Evolutionary conservation across 139 green algal species (phyloP), one percentile per base, ranked within the genome.

Genomic region (Haematococcus lacustris): DNA sequence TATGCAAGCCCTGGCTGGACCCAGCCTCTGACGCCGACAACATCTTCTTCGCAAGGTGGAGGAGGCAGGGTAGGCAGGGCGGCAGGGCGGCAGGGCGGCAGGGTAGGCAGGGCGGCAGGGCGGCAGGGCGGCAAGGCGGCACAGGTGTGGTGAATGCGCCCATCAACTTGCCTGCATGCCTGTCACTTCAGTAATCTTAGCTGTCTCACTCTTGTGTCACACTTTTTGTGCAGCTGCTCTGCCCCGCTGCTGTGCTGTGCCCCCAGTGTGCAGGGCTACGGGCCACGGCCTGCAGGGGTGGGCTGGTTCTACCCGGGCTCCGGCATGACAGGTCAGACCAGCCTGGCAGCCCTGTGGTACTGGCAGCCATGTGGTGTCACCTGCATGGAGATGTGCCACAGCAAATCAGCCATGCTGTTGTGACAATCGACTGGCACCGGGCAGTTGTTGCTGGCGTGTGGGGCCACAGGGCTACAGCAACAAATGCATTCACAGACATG

Each of bases 21-120:
- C n/a, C n/a, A n/a, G 80, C 78, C n/a, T 76, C 86, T 28, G 93
- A 98, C 73, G 60, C 70, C 32, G 81, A 96, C 51, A 89, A 90
- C 76, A 89, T 98, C 51, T 85, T 98, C 51, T 98, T 98, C 74
- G 92, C 89, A 30, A 93, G 88, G n/a, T n/a, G n/a, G n/a, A n/a
- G n/a, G n/a, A n/a, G n/a, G n/a, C n/a, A n/a, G n/a, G n/a, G n/a
- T n/a, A n/a, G n/a, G n/a, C n/a, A n/a, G n/a, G n/a, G n/a, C n/a
- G n/a, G n/a, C n/a, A n/a, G n/a, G n/a, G n/a, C n/a, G n/a, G n/a
- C n/a, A n/a, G n/a, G n/a, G n/a, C n/a, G n/a, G n/a, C n/a, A n/a
- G n/a, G n/a, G n/a, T n/a, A n/a, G n/a, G n/a, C n/a, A n/a, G n/a
- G n/a, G n/a, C n/a, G n/a, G n/a, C n/a, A n/a, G n/a, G n/a, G n/a